Evolutionary conservation across 345 rosid genomes (phyloP).

Genomic region (Anastatica hierochuntica): DNA sequence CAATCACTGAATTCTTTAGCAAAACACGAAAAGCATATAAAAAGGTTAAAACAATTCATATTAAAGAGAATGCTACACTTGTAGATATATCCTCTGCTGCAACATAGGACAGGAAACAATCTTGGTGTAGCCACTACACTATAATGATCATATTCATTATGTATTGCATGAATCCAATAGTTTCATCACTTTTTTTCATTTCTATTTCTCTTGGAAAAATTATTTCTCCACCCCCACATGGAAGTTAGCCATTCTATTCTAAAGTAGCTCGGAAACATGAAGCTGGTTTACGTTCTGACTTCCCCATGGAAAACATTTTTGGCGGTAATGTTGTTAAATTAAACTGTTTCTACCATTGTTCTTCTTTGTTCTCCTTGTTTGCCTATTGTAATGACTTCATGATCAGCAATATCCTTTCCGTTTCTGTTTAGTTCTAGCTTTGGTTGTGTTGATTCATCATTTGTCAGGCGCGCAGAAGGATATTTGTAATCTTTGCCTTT

Average conservation of each 20-base stretch:
- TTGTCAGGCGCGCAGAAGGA: background rate
- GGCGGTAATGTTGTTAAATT: background rate
- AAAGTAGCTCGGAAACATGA: too few species aligned
- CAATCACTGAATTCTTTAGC: too few species aligned
- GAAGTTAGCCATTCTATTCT: too few species aligned
- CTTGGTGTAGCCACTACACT: too few species aligned
- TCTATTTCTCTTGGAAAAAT: background rate
- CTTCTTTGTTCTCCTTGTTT: conserved; percentile 15
- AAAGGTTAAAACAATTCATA: too few species aligned
- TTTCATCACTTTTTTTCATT: background rate
- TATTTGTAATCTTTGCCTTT: conserved; percentile 54
- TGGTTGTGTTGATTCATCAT: conserved; percentile 23
- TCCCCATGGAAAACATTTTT: too few species aligned
- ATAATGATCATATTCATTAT: conserved; percentile 4
- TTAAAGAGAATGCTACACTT: too few species aligned
- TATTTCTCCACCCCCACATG: too few species aligned
- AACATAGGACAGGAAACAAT: too few species aligned
- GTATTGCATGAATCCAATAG: conserved; percentile 2
- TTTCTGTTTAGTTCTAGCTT: conserved; percentile 12
- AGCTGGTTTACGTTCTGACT: too few species aligned
- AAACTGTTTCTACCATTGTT: conserved; percentile 1
- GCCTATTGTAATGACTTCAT: conserved; percentile 27
- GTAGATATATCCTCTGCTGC: too few species aligned
- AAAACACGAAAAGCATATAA: too few species aligned
- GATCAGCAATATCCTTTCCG: conserved; percentile 11